Evolutionary conservation across 768 basidiomycete genomes (phyloP).

Genomic region (Tulasnella sp.): DNA sequence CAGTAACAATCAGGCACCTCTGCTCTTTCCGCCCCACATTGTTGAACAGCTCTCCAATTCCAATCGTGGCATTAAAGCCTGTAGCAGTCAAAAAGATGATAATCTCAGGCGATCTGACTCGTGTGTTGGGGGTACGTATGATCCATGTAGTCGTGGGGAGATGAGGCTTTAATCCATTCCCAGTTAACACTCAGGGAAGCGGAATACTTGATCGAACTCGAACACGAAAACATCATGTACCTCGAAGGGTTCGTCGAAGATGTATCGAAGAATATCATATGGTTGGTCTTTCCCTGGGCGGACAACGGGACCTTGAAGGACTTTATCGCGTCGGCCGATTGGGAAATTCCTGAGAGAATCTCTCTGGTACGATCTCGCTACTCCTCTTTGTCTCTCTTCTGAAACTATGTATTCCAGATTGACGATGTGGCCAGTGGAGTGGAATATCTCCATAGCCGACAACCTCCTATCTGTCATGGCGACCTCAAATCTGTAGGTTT

Average conservation of each 20-base stretch:
- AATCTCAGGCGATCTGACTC: too few species aligned
- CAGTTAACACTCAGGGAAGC: background rate
- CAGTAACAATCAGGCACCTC: too few species aligned
- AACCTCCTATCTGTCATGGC: background rate
- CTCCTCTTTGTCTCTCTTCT: background rate
- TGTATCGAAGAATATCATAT: background rate
- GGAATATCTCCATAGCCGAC: background rate
- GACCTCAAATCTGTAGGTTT: background rate
- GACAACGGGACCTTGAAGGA: background rate
- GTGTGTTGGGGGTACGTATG: too few species aligned
- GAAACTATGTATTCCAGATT: background rate
- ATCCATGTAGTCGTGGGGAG: background rate
- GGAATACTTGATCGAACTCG: background rate
- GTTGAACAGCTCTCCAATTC: too few species aligned
- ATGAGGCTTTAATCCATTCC: background rate
- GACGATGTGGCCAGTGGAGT: background rate
- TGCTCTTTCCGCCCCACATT: too few species aligned
- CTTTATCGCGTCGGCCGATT: background rate
- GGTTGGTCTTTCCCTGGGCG: background rate
- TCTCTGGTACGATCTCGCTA: background rate
- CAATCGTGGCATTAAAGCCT: too few species aligned
- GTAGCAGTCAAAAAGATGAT: too few species aligned
- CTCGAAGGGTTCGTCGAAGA: background rate
- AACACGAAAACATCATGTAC: background rate
- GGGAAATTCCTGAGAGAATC: background rate